Percentiles rank a stretch among this genome's conserved stretches.
These are phyloP conservation scores for Colletotrichum magnum DNA, from an alignment of 2,329 filamentous ascomycete genomes.

Conservation along the genomic window DNA sequence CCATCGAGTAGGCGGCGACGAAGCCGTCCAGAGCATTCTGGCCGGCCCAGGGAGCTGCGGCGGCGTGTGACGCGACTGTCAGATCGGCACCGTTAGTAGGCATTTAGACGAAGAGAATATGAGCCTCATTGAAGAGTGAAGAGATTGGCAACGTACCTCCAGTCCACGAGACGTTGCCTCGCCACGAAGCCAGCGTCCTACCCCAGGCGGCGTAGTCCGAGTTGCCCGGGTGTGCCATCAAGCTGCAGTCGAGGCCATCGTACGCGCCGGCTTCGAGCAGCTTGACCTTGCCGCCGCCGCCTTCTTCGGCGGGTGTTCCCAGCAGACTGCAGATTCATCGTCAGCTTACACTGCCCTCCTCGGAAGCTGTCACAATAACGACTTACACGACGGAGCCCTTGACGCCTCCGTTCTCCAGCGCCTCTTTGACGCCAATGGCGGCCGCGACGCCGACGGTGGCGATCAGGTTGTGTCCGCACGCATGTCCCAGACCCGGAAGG, in stretches of 20 bases:
- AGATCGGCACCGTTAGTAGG: fast-evolving
- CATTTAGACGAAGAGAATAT: fast-evolving
- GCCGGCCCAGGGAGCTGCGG: neutral
- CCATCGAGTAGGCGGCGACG: conserved; percentile 1
- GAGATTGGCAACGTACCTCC: neutral
- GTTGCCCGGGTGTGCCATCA: conserved; percentile 28
- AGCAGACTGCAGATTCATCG: conserved; percentile 36
- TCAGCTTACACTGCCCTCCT: neutral
- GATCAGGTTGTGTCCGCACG: conserved; percentile 51
- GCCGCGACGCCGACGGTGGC: conserved; percentile 50
- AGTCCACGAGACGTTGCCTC: neutral
- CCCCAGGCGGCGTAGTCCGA: conserved; percentile 29
- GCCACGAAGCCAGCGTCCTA: conserved; percentile 20
- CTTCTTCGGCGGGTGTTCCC: conserved; percentile 39
- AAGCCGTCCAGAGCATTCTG: conserved; percentile 9
- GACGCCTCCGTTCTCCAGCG: neutral
- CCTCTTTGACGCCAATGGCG: conserved; percentile 48
- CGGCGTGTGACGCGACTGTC: neutral
- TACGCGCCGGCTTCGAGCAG: conserved; percentile 61
- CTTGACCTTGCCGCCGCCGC: conserved; percentile 62
- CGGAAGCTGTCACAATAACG: neutral
- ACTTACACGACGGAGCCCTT: conserved; percentile 21
- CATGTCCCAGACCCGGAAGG: conserved; percentile 53
- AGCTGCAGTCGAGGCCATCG: conserved; percentile 45
- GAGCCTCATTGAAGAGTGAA: no score